These are phyloP conservation scores for Aspergillus leporis DNA, from an alignment of 495 filamentous ascomycete species.

Conservation along the genomic window DNA sequence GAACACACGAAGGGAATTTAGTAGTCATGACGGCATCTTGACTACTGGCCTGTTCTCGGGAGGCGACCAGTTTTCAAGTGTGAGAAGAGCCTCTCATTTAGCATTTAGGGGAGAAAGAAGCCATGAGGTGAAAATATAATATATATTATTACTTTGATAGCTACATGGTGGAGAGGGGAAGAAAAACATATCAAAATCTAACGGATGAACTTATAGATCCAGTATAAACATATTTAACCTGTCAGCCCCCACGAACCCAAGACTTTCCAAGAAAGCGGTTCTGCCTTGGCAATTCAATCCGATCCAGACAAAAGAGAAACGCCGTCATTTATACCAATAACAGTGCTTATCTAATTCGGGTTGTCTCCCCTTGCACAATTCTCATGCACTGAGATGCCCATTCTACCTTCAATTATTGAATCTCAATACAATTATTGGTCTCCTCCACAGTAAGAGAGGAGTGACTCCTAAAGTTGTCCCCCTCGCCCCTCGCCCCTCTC, in stretches of 20 bases:
- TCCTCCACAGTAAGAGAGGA: neutral
- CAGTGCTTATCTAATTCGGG: neutral
- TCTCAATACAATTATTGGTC: neutral
- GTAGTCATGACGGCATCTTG: neutral
- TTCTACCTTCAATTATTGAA: neutral
- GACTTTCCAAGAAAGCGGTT: conserved; percentile 8
- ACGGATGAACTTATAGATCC: too few species aligned
- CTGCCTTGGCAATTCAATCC: conserved; percentile 2
- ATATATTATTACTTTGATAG: too few species aligned
- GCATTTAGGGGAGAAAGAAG: too few species aligned
- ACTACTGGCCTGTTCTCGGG: neutral
- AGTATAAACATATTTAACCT: too few species aligned
- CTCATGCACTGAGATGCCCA: neutral
- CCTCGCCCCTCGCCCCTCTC: too few species aligned
- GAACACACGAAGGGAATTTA: neutral
- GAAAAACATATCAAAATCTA: too few species aligned
- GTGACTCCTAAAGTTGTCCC: neutral
- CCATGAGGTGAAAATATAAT: too few species aligned
- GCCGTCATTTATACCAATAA: neutral
- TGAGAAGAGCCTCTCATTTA: neutral
- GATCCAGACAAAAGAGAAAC: neutral
- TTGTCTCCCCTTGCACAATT: neutral
- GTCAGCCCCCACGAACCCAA: neutral
- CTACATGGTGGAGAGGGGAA: too few species aligned
- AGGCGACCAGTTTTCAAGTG: neutral